These are phyloP conservation scores for Penicillium turbatum DNA, from an alignment of 495 filamentous ascomycete species.

Conservation along the genomic window DNA sequence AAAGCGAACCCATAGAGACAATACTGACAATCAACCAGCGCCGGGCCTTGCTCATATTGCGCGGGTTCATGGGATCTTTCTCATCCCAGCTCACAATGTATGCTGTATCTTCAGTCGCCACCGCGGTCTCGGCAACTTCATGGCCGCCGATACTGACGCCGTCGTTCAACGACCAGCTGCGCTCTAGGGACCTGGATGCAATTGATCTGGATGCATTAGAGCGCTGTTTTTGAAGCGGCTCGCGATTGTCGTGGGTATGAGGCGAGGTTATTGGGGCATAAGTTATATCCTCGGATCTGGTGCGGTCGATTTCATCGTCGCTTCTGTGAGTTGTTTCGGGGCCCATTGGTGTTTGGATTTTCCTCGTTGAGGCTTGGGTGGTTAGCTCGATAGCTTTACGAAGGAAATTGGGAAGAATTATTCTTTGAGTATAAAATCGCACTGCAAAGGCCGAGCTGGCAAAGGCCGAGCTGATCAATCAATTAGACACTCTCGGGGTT, in stretches of 20 bases:
- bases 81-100: constrained; percentile 73
- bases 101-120: constrained; percentile 19
- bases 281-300: constrained; percentile 17
- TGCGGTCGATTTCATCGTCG: constrained; percentile 9
- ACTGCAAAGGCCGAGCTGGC: background rate
- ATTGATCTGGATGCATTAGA: constrained; percentile 19
- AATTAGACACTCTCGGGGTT: background rate
- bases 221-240: constrained; percentile 21
- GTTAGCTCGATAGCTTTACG: background rate
- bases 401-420: background rate
- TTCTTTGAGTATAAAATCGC: background rate
- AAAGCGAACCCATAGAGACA: constrained; percentile 65
- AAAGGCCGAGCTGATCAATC: constrained; percentile 23
- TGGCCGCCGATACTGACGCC: constrained; percentile 48
- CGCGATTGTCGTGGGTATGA: constrained; percentile 10
- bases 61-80: constrained; percentile 67
- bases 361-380: constrained; percentile 5
- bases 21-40: constrained; percentile 80
- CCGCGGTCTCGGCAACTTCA: constrained; percentile 22
- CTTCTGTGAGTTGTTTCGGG: constrained; percentile 10
- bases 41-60: constrained; percentile 57
- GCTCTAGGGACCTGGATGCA: constrained; percentile 21
- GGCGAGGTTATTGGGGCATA: constrained; percentile 29
- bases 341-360: background rate
- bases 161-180: constrained; percentile 57